These are phyloP conservation scores for Breynia disticha DNA, from an alignment of 441 rosid species.

Conservation along the genomic window DNA sequence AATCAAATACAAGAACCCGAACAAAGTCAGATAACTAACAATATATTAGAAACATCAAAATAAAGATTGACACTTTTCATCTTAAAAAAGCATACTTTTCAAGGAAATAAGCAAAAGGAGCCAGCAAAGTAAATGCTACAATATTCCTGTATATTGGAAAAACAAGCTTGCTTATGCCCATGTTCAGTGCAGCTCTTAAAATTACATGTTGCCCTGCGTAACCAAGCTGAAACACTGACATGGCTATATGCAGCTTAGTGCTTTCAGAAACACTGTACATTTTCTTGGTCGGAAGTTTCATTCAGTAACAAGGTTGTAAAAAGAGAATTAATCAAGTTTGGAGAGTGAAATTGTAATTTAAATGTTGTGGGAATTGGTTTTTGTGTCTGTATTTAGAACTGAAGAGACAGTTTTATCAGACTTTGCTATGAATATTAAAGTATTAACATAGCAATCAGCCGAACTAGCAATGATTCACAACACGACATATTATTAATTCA, in stretches of 20 bases:
- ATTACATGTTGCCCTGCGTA: slow-evolving; percentile 78
- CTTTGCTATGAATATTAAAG: neutral
- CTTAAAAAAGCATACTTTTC: slow-evolving; percentile 42
- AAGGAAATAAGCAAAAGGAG: slow-evolving; percentile 64
- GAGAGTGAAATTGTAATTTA: neutral
- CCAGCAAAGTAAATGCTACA: slow-evolving; percentile 58
- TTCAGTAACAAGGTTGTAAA: slow-evolving; percentile 19
- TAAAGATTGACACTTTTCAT: neutral
- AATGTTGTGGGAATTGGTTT: too few species aligned
- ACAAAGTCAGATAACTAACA: neutral
- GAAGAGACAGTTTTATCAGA: neutral
- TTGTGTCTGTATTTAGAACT: neutral
- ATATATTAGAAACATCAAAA: neutral
- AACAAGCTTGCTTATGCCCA: slow-evolving; percentile 86
- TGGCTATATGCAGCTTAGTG: slow-evolving; percentile 64
- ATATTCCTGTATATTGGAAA: slow-evolving; percentile 79
- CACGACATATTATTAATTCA: too few species aligned
- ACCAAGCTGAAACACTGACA: slow-evolving; percentile 64
- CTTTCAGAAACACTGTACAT: slow-evolving; percentile 36
- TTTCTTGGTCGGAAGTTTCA: slow-evolving; percentile 15
- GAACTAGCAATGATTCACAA: too few species aligned
- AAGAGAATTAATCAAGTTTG: neutral
- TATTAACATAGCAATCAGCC: too few species aligned
- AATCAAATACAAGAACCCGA: neutral
- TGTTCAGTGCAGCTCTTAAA: slow-evolving; percentile 67